phyloP scores from a whole-genome alignment of 192 early-diverging fungal genomes.

The Backusella sp. region DNA sequence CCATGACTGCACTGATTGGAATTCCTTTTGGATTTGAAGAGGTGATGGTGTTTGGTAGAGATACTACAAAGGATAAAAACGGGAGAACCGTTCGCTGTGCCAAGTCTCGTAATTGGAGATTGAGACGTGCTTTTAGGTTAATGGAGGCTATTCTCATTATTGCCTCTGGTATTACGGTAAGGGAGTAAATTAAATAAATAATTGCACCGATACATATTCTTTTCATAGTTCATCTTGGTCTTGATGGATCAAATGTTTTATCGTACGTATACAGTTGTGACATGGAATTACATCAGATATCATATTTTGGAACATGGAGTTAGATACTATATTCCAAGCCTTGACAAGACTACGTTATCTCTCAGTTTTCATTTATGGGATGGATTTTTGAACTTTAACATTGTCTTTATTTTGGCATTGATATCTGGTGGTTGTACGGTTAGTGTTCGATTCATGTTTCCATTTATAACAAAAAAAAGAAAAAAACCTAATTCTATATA shows the following conservation, averaged over 20 bases:
- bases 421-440: conserved; percentile 57
- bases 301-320: conserved; percentile 75
- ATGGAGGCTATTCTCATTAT: conserved; percentile 29
- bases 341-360: conserved; percentile 64
- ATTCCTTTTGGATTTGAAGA: conserved; percentile 80
- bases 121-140: conserved; percentile 41
- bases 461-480: background rate
- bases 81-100: conserved; percentile 19
- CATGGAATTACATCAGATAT: conserved; percentile 86
- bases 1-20: conserved; percentile 73
- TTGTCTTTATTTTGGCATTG: conserved; percentile 74
- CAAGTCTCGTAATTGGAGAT: conserved; percentile 40
- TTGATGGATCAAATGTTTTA: conserved; percentile 81
- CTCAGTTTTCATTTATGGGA: conserved; percentile 91
- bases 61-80: conserved; percentile 29
- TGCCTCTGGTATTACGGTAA: conserved; percentile 38
- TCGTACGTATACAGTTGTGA: conserved; percentile 61
- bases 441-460: conserved; percentile 13
- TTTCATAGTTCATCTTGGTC: conserved; percentile 55
- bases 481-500: background rate
- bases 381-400: conserved; percentile 87
- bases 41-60: conserved; percentile 49
- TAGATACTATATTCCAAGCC: background rate
- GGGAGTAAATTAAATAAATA: background rate
- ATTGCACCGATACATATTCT: background rate